These are phyloP conservation scores for Houttuynia cordata DNA, from an alignment of 164 flowering plant species.

Conservation along the genomic window DNA sequence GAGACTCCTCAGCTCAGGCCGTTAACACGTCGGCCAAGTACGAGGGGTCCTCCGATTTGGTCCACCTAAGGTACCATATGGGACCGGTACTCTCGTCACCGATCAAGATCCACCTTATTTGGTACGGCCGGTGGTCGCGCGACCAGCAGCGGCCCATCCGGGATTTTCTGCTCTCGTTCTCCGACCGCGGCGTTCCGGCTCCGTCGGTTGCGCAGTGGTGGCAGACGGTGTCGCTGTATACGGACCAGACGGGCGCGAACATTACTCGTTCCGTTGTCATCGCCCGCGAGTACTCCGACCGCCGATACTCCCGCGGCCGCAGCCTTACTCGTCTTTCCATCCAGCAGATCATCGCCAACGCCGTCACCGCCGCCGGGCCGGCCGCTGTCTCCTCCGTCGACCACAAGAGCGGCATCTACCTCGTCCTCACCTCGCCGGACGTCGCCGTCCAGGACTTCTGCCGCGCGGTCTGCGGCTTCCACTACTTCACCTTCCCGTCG, in stretches of 20 bases:
- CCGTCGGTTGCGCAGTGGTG: slow-evolving; percentile 86
- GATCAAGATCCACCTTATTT: slow-evolving; percentile 65
- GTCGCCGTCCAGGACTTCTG: slow-evolving; percentile 82
- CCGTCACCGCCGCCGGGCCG: slow-evolving; percentile 32
- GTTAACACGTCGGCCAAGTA: slow-evolving; percentile 21
- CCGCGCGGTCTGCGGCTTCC: slow-evolving; percentile 89
- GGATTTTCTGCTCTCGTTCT: slow-evolving; percentile 75
- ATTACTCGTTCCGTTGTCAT: slow-evolving; percentile 42
- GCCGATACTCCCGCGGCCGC: slow-evolving; percentile 51
- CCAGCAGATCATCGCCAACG: slow-evolving; percentile 59
- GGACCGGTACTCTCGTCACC: slow-evolving; percentile 82
- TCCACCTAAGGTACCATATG: slow-evolving; percentile 83
- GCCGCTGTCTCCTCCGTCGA: slow-evolving; percentile 37
- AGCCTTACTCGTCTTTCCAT: slow-evolving; percentile 60
- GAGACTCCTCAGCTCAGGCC: slow-evolving; percentile 30
- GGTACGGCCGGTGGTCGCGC: slow-evolving; percentile 78
- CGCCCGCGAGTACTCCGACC: slow-evolving; percentile 63
- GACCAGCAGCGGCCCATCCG: slow-evolving; percentile 52
- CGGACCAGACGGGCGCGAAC: slow-evolving; percentile 91
- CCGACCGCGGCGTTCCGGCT: slow-evolving; percentile 27
- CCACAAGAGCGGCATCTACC: slow-evolving; percentile 74
- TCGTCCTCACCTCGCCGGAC: slow-evolving; percentile 62
- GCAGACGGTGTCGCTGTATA: slow-evolving; percentile 65
- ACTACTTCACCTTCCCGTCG: slow-evolving; percentile 91
- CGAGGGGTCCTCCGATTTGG: slow-evolving; percentile 84